These are phyloP conservation scores for Arachnopeziza araneosa DNA, from an alignment of 2,329 filamentous ascomycete genomes.

Conservation along the genomic window DNA sequence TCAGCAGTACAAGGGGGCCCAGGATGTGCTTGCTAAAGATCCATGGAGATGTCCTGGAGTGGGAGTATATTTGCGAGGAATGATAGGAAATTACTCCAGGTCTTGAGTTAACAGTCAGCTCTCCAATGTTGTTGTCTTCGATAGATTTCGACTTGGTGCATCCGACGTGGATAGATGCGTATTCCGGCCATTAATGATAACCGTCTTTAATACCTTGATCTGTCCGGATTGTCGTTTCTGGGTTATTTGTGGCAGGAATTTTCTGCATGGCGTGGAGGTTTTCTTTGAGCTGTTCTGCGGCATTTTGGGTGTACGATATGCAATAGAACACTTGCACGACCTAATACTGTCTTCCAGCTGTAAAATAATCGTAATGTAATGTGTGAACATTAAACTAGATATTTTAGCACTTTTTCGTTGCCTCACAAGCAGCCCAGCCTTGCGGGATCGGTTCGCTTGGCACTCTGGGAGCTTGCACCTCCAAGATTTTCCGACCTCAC, in stretches of 20 bases:
- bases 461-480: slow-evolving; percentile 10
- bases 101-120: neutral
- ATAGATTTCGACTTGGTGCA: slow-evolving; percentile 13
- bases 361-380: neutral
- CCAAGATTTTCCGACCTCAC: slow-evolving; percentile 16
- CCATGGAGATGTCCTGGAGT: slow-evolving; percentile 10
- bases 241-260: slow-evolving; percentile 24
- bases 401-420: neutral
- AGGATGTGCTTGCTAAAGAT: slow-evolving; percentile 57
- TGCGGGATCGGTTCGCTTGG: slow-evolving; percentile 13
- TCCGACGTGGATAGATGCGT: slow-evolving; percentile 17
- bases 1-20: slow-evolving; percentile 53
- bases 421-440: slow-evolving; percentile 8
- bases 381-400: neutral
- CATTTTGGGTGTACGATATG: slow-evolving; percentile 34
- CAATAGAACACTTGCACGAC: slow-evolving; percentile 29
- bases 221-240: slow-evolving; percentile 24
- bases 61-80: slow-evolving; percentile 13
- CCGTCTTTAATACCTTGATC: slow-evolving; percentile 31
- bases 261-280: slow-evolving; percentile 28
- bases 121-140: neutral
- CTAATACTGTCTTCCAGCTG: neutral
- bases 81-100: neutral
- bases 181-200: slow-evolving; percentile 20
- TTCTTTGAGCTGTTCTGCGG: slow-evolving; percentile 27